Percentiles rank a stretch among this genome's conserved stretches.
phyloP scores from a whole-genome alignment of 352 stramenopile genomes.

The Globisporangium yorkense region DNA sequence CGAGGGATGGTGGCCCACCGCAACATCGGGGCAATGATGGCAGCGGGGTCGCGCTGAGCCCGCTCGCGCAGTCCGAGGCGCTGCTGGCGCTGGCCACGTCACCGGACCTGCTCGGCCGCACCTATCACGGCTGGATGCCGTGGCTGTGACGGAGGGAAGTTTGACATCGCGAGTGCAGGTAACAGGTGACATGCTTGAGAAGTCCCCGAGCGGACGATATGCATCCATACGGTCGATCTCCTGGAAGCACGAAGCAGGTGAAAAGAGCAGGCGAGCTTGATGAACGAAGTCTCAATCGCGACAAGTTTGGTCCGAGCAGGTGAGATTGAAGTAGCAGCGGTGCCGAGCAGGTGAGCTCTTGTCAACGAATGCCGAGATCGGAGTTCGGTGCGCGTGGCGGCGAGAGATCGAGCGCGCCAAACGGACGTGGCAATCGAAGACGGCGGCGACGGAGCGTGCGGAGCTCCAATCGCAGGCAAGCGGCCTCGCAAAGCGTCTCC shows the following conservation, averaged over 20 bases:
- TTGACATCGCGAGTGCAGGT: not conserved
- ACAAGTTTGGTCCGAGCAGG: no score
- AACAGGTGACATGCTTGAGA: no score
- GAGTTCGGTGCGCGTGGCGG: no score
- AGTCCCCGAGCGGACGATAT: no score
- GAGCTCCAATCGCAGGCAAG: not conserved
- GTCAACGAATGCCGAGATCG: no score
- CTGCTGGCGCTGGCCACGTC: conserved; percentile 79
- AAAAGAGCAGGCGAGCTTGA: not conserved
- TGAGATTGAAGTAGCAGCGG: no score
- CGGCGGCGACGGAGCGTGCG: not conserved
- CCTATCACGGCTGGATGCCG: conserved; percentile 80
- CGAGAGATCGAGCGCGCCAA: no score
- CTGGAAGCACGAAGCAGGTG: no score
- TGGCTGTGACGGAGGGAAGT: conserved; percentile 33
- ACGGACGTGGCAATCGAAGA: not conserved
- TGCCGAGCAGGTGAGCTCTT: no score
- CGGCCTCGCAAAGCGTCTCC: not conserved
- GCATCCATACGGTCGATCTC: no score
- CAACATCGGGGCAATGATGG: conserved; percentile 1
- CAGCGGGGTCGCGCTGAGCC: conserved; percentile 28
- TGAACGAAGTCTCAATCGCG: no score
- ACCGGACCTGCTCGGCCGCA: conserved; percentile 72
- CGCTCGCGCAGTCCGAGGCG: conserved; percentile 74
- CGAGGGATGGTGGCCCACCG: no score